Percentiles rank a stretch among this genome's conserved stretches.
These are phyloP conservation scores for Chytriomyces hyalinus DNA, from an alignment of 192 early-diverging fungal species.

Conservation along the genomic window DNA sequence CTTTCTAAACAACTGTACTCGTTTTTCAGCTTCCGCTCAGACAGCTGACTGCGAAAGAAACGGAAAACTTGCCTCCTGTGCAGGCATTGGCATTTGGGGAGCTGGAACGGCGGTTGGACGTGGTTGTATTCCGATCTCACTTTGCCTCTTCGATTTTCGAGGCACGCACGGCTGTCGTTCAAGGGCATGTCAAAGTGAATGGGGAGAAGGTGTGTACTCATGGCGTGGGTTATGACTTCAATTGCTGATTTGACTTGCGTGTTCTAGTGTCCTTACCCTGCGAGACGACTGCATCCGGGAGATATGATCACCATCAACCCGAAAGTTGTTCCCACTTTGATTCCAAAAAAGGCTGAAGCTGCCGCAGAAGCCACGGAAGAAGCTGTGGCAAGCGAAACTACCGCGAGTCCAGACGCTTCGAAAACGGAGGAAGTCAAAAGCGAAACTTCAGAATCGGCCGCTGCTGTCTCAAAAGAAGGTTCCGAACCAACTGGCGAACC, in stretches of 20 bases:
- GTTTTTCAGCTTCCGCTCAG: not conserved
- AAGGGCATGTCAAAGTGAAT: slow-evolving; percentile 92
- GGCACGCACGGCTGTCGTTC: slow-evolving; percentile 80
- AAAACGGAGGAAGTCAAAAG: slow-evolving; percentile 12
- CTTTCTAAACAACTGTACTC: no score
- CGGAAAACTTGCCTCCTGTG: slow-evolving; percentile 45
- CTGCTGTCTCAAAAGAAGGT: not conserved
- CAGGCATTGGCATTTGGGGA: slow-evolving; percentile 82
- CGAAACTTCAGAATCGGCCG: not conserved
- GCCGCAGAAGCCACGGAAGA: slow-evolving; percentile 1
- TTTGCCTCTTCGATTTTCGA: slow-evolving; percentile 86
- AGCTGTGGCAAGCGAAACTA: slow-evolving; percentile 8
- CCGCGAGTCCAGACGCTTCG: not conserved
- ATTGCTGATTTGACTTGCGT: not conserved
- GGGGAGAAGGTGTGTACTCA: slow-evolving; percentile 72
- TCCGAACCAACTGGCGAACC: not conserved
- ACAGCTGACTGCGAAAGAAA: slow-evolving; percentile 43
- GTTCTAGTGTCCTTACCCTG: slow-evolving; percentile 68
- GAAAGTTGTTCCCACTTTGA: slow-evolving; percentile 61
- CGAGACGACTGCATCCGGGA: slow-evolving; percentile 83
- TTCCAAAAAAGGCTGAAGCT: slow-evolving; percentile 4
- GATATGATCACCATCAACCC: slow-evolving; percentile 89
- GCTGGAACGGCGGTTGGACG: slow-evolving; percentile 90
- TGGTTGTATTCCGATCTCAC: slow-evolving; percentile 90
- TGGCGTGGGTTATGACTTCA: not conserved